Evolutionary conservation across 495 filamentous ascomycete species (phyloP).

Genomic region (Hypoxylon fuscum): DNA sequence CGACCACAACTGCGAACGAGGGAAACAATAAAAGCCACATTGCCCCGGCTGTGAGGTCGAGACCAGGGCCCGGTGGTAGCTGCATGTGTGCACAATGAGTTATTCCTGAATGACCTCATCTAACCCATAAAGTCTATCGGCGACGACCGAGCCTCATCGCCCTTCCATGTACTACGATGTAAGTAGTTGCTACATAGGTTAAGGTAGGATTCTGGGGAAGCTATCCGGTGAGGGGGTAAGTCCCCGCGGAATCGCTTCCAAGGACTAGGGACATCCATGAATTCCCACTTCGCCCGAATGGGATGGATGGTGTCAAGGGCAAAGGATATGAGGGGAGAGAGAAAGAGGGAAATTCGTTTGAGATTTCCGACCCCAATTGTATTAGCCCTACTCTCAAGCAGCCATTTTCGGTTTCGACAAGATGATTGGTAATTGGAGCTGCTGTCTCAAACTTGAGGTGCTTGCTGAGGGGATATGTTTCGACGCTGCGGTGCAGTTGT

Average conservation of each 20-base stretch:
- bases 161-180: too few species aligned
- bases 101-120: constrained; percentile 14
- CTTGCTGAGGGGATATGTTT: constrained; percentile 9
- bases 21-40: constrained; percentile 9
- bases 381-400: constrained; percentile 12
- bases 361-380: constrained; percentile 11
- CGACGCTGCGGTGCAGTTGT: constrained; percentile 15
- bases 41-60: constrained; percentile 42
- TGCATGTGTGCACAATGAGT: constrained; percentile 10
- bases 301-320: background rate
- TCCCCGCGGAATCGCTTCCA: constrained; percentile 9
- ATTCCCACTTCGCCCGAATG: constrained; percentile 13
- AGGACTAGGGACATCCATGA: background rate
- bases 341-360: background rate
- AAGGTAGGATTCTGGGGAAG: constrained; percentile 37
- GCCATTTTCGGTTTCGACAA: constrained; percentile 4
- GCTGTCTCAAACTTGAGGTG: constrained; percentile 12
- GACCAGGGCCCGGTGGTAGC: constrained; percentile 14
- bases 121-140: background rate
- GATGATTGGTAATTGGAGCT: constrained; percentile 18
- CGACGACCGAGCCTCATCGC: constrained; percentile 32
- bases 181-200: constrained; percentile 7
- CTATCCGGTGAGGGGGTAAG: constrained; percentile 16
- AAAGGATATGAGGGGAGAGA: background rate
- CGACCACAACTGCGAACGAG: constrained; percentile 13